phyloP scores from a whole-genome alignment of 345 rosid genomes.

The Dovyalis caffra region DNA sequence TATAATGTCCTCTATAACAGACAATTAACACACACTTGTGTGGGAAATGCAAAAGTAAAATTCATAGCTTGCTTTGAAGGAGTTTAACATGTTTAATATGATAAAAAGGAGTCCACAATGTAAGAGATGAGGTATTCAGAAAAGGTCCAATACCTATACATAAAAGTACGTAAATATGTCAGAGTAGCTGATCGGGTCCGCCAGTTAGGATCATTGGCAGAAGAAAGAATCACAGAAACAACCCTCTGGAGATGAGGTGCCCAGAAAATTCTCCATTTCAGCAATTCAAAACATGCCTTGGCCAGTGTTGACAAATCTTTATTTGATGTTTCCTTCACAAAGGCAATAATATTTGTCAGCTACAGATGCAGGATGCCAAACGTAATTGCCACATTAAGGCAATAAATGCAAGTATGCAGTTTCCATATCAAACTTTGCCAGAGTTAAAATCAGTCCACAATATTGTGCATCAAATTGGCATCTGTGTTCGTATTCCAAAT shows the following conservation, averaged over 20 bases:
- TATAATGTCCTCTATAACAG: not conserved
- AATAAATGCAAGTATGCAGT: not conserved
- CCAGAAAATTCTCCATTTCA: slow-evolving; percentile 86
- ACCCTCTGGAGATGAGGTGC: slow-evolving; percentile 79
- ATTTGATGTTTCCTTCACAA: slow-evolving; percentile 87
- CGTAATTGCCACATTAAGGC: not conserved
- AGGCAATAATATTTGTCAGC: slow-evolving; percentile 21
- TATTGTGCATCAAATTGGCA: not conserved
- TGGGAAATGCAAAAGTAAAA: not conserved
- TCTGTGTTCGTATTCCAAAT: not conserved
- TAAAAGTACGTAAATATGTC: slow-evolving; percentile 86
- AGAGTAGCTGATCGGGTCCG: slow-evolving; percentile 92
- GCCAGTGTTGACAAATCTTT: slow-evolving; percentile 95
- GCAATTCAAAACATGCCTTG: slow-evolving; percentile 90
- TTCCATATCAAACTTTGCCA: slow-evolving; percentile 14
- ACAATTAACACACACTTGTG: not conserved
- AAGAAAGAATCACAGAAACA: slow-evolving; percentile 64
- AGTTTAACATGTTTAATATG: not conserved
- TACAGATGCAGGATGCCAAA: slow-evolving; percentile 10
- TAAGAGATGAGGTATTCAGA: not conserved
- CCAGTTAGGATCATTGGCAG: slow-evolving; percentile 85
- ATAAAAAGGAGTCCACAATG: not conserved
- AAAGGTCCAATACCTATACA: slow-evolving; percentile 71
- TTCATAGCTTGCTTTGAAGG: not conserved
- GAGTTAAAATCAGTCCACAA: not conserved